Base-by-base conservation (phyloP, 352 stramenopile genomes). In the Phytophthora sp. region DNA sequence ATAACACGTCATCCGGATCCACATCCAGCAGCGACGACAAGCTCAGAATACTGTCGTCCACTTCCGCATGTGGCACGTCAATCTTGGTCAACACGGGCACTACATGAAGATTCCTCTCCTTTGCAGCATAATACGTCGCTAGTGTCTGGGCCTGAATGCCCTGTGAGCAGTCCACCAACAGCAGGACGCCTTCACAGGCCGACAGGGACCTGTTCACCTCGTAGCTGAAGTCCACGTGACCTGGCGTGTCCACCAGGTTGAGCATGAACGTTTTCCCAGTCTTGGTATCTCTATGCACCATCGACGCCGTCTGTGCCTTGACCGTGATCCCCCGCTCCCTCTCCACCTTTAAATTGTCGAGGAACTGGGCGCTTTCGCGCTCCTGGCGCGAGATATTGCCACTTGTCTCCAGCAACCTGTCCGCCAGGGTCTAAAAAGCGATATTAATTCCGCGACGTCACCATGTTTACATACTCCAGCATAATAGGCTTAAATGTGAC, bases 81-180 rank as follows among this genome's bases (percentile, higher is more conserved):
- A 99, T 96, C 75, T 99, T 99, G 9, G 97, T 99, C 52, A 99
- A 76, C 23, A 99, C 94, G 0, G 98, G 92, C 16, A 99, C 88
- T 33, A 99, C 86, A 47, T 98, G 91, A 12, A 99, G 82, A 57
- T 98, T 83, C 66, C 98, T 96, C 65, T 99, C 97, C 27, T 99
- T 93, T 4, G 98, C 89, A 68, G 90, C 69, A 69, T 99, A 95
- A 66, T 99, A 98, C 6, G 98, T 99, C 18, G 92, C 95, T 33
- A 99, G 81, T 27, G 98, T 99, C 74, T 99, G 98, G 2, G 98
- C 97, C 77, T 99, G 97, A 52, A 99, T 97, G 20, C 97, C 97
- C 68, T 99, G 97, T 9, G 96, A 96, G 31, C 93, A 92, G 77
- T 99, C 98, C 36, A 99, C 96, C 5, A 99, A 77, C 27, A 99